Evolutionary conservation across 2,329 filamentous ascomycete genomes (phyloP).

Genomic region (Juglanconis juglandina): DNA sequence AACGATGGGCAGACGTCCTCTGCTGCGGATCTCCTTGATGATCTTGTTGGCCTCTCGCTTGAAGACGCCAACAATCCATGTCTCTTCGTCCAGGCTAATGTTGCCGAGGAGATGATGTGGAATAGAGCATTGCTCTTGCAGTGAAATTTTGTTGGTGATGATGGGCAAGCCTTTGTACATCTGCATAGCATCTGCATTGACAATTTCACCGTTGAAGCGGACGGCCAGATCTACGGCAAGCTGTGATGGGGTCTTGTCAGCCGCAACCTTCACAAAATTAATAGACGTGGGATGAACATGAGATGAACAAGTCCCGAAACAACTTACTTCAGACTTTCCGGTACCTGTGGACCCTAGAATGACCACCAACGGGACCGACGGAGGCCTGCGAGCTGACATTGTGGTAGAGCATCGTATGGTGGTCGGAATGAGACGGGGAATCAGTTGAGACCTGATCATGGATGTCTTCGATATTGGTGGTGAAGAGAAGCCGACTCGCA

Average conservation of each 20-base stretch:
- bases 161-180: constrained; percentile 89
- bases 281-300: constrained; percentile 14
- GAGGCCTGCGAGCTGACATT: constrained; percentile 38
- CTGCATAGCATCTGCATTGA: constrained; percentile 98
- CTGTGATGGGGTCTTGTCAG: constrained; percentile 40
- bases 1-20: constrained; percentile 81
- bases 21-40: constrained; percentile 72
- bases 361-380: constrained; percentile 65
- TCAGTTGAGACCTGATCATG: constrained; percentile 8
- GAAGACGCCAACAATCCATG: constrained; percentile 81
- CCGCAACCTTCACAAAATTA: neutral
- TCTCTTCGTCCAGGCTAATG: constrained; percentile 69
- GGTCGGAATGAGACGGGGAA: neutral
- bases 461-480: neutral
- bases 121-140: constrained; percentile 70
- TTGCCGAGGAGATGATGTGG: constrained; percentile 85
- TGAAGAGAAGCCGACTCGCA: neutral
- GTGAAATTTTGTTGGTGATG: constrained; percentile 89
- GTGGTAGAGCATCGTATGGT: constrained; percentile 20
- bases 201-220: constrained; percentile 84
- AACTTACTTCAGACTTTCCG: constrained; percentile 79
- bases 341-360: constrained; percentile 89
- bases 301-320: constrained; percentile 16
- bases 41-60: constrained; percentile 63
- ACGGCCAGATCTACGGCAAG: constrained; percentile 84